Evolutionary conservation across 345 rosid species (phyloP).

Genomic region (Gossypium rotundifolium): DNA sequence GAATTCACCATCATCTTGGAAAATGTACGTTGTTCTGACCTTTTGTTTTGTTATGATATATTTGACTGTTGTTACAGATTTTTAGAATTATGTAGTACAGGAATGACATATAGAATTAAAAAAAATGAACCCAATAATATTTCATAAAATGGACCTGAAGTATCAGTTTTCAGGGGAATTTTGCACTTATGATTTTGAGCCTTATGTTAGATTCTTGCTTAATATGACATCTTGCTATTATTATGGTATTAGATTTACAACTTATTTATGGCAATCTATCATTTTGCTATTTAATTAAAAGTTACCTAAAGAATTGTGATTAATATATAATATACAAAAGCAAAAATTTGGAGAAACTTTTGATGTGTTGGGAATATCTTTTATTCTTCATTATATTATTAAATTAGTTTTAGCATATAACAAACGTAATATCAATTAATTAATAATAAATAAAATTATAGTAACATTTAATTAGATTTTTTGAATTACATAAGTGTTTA

Average conservation of each 20-base stretch:
- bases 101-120: not conserved
- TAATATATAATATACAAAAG: too few species aligned
- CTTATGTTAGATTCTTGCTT: not conserved
- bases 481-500: too few species aligned
- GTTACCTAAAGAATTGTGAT: not conserved
- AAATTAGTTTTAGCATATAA: too few species aligned
- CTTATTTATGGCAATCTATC: not conserved
- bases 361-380: too few species aligned
- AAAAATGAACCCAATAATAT: not conserved
- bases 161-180: not conserved
- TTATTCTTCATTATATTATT: too few species aligned
- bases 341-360: too few species aligned
- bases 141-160: not conserved
- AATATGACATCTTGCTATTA: not conserved
- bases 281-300: not conserved
- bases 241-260: not conserved
- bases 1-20: slow-evolving; percentile 70
- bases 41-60: not conserved
- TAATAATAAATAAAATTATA: too few species aligned
- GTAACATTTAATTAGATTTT: too few species aligned
- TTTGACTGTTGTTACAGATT: not conserved
- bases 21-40: slow-evolving; percentile 41
- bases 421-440: too few species aligned
- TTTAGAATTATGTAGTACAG: not conserved
- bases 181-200: not conserved